These are phyloP conservation scores for Coprinopsis marcescibilis DNA, from an alignment of 768 basidiomycete genomes.

Conservation along the genomic window DNA sequence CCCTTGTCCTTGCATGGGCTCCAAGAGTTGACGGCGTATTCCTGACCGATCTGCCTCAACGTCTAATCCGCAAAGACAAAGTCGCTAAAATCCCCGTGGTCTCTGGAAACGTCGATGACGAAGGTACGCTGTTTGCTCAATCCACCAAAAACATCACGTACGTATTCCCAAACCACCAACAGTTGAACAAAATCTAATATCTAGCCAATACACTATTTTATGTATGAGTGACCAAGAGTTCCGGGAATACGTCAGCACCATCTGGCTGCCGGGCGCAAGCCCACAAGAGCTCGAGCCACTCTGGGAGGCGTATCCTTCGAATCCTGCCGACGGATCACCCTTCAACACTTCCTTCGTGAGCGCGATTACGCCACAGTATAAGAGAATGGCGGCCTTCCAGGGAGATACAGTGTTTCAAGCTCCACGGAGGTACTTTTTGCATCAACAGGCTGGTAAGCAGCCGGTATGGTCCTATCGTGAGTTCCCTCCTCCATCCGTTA, in stretches of 20 bases:
- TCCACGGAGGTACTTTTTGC: constrained; percentile 44
- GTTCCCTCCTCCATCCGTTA: constrained; percentile 12
- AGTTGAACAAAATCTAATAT: neutral
- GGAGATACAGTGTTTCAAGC: constrained; percentile 49
- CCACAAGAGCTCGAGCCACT: constrained; percentile 13
- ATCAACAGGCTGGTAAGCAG: constrained; percentile 33
- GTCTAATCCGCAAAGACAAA: constrained; percentile 34
- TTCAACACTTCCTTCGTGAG: constrained; percentile 42
- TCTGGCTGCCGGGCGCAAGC: constrained; percentile 19
- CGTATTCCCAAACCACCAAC: neutral
- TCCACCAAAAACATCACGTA: constrained; percentile 41
- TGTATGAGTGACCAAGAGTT: constrained; percentile 18
- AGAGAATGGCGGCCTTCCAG: constrained; percentile 43
- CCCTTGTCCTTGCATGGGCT: constrained; percentile 36
- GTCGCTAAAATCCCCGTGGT: constrained; percentile 47
- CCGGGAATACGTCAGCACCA: constrained; percentile 14
- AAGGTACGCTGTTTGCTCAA: constrained; percentile 47
- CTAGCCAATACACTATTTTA: too few species aligned
- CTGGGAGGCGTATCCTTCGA: constrained; percentile 27
- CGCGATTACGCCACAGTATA: constrained; percentile 40
- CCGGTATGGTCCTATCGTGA: constrained; percentile 39
- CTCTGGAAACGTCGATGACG: constrained; percentile 46
- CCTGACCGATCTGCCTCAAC: constrained; percentile 36
- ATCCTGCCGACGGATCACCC: constrained; percentile 40
- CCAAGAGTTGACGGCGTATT: constrained; percentile 48